These are phyloP conservation scores for Aaosphaeria arxii DNA, from an alignment of 2,329 filamentous ascomycete genomes.

Conservation along the genomic window DNA sequence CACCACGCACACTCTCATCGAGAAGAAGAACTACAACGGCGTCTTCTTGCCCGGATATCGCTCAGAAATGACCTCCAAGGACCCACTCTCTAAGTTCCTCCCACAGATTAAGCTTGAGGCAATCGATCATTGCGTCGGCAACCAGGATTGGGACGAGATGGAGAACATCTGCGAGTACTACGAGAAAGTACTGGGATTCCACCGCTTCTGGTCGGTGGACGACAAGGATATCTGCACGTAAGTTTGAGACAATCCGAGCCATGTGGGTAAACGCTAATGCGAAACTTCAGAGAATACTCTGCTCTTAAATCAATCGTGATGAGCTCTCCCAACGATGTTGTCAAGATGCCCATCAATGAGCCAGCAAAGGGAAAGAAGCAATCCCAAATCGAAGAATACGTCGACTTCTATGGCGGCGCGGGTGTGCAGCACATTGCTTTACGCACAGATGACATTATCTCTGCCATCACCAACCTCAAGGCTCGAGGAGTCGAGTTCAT, in stretches of 20 bases:
- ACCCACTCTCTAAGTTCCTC: conserved; percentile 50
- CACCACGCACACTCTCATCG: conserved; percentile 89
- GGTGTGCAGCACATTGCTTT: conserved; percentile 95
- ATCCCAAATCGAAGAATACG: conserved; percentile 85
- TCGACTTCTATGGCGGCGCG: conserved; percentile 83
- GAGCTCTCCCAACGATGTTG: conserved; percentile 76
- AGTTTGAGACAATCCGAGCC: conserved; percentile 1
- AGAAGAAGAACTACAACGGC: conserved; percentile 67
- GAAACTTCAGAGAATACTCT: conserved; percentile 63
- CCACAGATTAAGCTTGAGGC: conserved; percentile 66
- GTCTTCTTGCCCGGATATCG: conserved; percentile 82
- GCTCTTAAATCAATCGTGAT: conserved; percentile 88
- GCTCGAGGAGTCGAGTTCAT: conserved; percentile 94
- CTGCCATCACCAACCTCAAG: conserved; percentile 71
- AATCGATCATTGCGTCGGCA: conserved; percentile 96
- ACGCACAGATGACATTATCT: conserved; percentile 75
- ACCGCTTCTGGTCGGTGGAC: conserved; percentile 96
- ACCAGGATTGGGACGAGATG: conserved; percentile 95
- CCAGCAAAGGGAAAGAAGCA: conserved; percentile 86
- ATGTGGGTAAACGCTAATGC: not conserved
- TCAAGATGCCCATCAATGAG: conserved; percentile 99
- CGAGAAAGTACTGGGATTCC: conserved; percentile 85
- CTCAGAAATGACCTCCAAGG: conserved; percentile 42
- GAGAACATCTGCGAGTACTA: conserved; percentile 67
- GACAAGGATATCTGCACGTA: conserved; percentile 83